These are phyloP conservation scores for Mycothermus thermophilus DNA, from an alignment of 495 filamentous ascomycete species.

Conservation along the genomic window DNA sequence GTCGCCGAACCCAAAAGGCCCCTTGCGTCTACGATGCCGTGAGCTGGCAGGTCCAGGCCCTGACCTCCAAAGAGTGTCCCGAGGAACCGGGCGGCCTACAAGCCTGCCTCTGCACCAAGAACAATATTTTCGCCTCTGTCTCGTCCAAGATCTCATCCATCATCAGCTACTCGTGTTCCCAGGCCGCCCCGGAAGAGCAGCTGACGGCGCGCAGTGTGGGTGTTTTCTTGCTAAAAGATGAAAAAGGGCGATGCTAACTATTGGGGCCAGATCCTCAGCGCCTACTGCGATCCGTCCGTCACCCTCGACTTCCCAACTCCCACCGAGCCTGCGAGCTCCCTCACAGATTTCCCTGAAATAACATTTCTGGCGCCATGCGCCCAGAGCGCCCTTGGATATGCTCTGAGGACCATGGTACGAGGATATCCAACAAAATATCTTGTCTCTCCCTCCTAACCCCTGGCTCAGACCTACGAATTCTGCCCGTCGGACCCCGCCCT, in stretches of 20 bases:
- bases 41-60: conserved; percentile 25
- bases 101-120: conserved; percentile 37
- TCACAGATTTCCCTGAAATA: conserved; percentile 34
- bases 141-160: conserved; percentile 22
- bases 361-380: conserved; percentile 33
- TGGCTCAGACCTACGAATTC: conserved; percentile 11
- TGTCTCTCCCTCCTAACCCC: background rate
- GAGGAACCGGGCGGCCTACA: conserved; percentile 26
- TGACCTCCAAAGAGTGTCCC: conserved; percentile 29
- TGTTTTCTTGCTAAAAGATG: background rate
- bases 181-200: conserved; percentile 32
- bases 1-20: conserved; percentile 25
- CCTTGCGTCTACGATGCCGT: conserved; percentile 33
- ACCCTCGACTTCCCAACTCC: conserved; percentile 24
- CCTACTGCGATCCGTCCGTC: conserved; percentile 33
- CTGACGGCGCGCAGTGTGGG: conserved; percentile 27
- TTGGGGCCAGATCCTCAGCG: conserved; percentile 13
- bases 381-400: conserved; percentile 21
- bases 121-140: conserved; percentile 30
- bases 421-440: no score
- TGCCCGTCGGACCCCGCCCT: conserved; percentile 27
- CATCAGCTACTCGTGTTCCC: conserved; percentile 27
- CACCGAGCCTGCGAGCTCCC: conserved; percentile 25
- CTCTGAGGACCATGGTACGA: conserved; percentile 30
- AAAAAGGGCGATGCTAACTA: background rate